A percentile compares a stretch with the other conserved stretches of the same genome.
Evolutionary conservation across 352 stramenopile genomes (phyloP).

Genomic region (Proteromonas lacertae): DNA sequence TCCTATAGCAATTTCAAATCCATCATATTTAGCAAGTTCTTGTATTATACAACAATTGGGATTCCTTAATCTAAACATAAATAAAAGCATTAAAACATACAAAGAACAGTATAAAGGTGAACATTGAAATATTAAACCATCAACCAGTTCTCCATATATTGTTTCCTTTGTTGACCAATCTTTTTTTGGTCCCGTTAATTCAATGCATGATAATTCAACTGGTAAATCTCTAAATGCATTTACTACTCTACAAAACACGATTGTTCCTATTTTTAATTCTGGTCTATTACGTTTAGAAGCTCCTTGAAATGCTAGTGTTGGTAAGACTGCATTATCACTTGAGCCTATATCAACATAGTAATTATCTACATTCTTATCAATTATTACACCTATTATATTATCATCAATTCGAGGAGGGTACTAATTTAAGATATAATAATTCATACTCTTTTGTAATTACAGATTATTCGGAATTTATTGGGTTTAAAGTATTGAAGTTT

Average conservation of each 20-base stretch:
- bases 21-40: too few relatives aligned
- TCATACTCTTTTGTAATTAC: too few relatives aligned
- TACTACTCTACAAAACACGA: not conserved
- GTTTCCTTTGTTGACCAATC: not conserved
- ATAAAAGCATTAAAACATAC: too few relatives aligned
- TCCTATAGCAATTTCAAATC: not conserved
- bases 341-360: not conserved
- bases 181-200: not conserved
- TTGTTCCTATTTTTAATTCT: conserved; percentile 1
- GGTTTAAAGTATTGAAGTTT: too few relatives aligned
- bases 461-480: too few relatives aligned
- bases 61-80: too few relatives aligned
- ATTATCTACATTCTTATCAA: not conserved
- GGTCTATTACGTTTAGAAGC: conserved; percentile 1
- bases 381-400: not conserved
- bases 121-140: too few relatives aligned
- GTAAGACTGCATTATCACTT: not conserved
- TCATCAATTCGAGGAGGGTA: too few relatives aligned
- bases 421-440: too few relatives aligned
- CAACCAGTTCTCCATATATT: too few relatives aligned
- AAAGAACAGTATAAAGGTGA: too few relatives aligned
- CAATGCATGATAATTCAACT: not conserved
- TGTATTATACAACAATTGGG: too few relatives aligned
- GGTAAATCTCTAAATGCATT: not conserved
- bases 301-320: not conserved